Conservation (phyloP, 495 filamentous ascomycete genomes). For the Penicillium atrosanguineum region DNA sequence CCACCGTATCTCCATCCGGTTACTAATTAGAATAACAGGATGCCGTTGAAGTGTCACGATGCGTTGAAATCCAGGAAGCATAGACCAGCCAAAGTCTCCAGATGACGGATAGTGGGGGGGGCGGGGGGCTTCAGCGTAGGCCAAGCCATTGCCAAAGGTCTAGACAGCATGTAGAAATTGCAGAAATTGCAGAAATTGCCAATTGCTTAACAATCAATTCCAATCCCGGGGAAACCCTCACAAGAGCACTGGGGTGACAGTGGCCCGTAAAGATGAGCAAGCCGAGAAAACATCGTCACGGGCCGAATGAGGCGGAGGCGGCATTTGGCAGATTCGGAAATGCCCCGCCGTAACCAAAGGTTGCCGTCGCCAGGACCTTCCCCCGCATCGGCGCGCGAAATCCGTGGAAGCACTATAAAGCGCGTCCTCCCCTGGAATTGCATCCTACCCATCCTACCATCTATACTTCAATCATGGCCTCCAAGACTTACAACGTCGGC, state of each 20-base stretch:
- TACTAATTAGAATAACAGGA: slow-evolving; percentile 48
- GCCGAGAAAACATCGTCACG: background rate
- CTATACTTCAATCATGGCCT: slow-evolving; percentile 33
- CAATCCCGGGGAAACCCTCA: background rate
- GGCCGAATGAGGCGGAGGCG: background rate
- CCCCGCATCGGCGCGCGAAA: slow-evolving; percentile 16
- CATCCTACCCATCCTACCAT: background rate
- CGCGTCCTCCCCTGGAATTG: background rate
- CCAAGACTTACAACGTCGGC: slow-evolving; percentile 55
- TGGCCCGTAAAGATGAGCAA: slow-evolving; percentile 4
- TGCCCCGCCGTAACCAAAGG: slow-evolving; percentile 19
- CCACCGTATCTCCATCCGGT: background rate
- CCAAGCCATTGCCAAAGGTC: background rate
- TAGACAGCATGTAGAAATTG: background rate
- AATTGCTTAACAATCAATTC: background rate
- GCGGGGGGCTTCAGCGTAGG: background rate
- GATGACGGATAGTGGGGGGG: background rate
- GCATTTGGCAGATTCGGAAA: background rate
- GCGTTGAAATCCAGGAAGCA: slow-evolving; percentile 46
- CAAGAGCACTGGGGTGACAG: slow-evolving; percentile 1
- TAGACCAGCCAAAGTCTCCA: background rate
- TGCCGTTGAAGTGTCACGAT: slow-evolving; percentile 69
- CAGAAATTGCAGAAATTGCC: background rate
- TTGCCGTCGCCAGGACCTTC: slow-evolving; percentile 46
- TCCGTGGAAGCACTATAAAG: slow-evolving; percentile 19